A percentile compares a stretch with the other conserved stretches of the same genome.
These are phyloP conservation scores for Rhodomyrtus tomentosa DNA, from an alignment of 345 rosid genomes.

Conservation along the genomic window DNA sequence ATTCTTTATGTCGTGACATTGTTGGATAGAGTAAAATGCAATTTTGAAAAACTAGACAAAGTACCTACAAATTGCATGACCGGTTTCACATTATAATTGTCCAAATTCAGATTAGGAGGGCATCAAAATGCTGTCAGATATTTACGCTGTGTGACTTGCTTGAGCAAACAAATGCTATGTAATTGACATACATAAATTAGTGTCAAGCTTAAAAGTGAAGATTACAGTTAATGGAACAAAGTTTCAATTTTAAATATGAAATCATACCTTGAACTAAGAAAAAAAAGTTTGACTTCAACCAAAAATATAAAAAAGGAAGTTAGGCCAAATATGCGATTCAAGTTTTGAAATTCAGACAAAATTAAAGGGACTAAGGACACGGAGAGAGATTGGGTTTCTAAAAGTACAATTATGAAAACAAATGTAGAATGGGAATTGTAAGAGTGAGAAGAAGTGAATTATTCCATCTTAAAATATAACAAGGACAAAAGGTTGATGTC, in stretches of 20 bases:
- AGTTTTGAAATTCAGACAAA: not conserved
- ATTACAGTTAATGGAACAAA: not conserved
- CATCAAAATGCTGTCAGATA: not conserved
- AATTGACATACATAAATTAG: not conserved
- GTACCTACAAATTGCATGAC: not conserved
- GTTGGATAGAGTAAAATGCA: not conserved
- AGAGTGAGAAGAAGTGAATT: not conserved
- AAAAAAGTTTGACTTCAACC: not conserved
- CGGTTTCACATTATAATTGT: not conserved
- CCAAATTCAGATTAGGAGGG: not conserved
- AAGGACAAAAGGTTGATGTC: not conserved
- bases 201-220: not conserved
- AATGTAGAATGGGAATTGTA: not conserved
- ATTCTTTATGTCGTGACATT: not conserved
- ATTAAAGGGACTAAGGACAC: not conserved
- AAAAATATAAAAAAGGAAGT: not conserved
- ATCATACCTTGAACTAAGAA: not conserved
- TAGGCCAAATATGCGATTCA: not conserved
- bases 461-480: not conserved
- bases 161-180: not conserved
- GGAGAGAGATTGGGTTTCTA: not conserved
- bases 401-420: not conserved
- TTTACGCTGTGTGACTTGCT: not conserved
- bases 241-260: not conserved
- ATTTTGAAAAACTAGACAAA: not conserved